phyloP scores from a whole-genome alignment of 345 rosid genomes.

The Rhizophora mangle region DNA sequence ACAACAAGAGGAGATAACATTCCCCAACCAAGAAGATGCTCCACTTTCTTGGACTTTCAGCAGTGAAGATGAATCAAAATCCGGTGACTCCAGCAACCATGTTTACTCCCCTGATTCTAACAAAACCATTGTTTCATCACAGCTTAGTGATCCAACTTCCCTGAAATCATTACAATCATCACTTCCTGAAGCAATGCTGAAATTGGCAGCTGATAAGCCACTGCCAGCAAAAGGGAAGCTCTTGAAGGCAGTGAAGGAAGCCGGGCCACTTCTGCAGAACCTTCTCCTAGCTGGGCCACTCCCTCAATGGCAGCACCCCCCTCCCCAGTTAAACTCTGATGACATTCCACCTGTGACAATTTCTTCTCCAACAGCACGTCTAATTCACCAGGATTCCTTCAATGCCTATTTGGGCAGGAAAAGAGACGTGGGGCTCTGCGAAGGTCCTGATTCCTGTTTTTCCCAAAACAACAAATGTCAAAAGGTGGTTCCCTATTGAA shows the following conservation, averaged over 20 bases:
- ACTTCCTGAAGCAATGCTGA: slow-evolving; percentile 19
- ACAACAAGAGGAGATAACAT: slow-evolving; percentile 12
- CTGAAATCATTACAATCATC: not conserved
- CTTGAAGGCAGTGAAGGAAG: slow-evolving; percentile 62
- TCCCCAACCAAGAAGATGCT: slow-evolving; percentile 18
- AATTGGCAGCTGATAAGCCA: slow-evolving; percentile 37
- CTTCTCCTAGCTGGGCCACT: slow-evolving; percentile 71
- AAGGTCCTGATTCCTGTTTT: slow-evolving; percentile 27
- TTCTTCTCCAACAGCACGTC: slow-evolving; percentile 31
- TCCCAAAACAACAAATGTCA: slow-evolving; percentile 22
- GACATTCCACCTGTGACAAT: slow-evolving; percentile 64
- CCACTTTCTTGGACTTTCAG: slow-evolving; percentile 17
- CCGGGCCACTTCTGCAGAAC: slow-evolving; percentile 65
- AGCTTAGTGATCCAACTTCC: slow-evolving; percentile 5
- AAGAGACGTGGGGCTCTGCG: slow-evolving; percentile 29
- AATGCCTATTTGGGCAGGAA: slow-evolving; percentile 28
- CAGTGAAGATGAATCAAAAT: slow-evolving; percentile 39
- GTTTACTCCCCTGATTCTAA: slow-evolving; percentile 16
- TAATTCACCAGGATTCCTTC: slow-evolving; percentile 33
- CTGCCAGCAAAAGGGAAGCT: slow-evolving; percentile 67
- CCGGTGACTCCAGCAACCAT: slow-evolving; percentile 13
- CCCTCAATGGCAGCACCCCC: slow-evolving; percentile 80
- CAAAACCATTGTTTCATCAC: slow-evolving; percentile 12
- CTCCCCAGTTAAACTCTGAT: slow-evolving; percentile 52
- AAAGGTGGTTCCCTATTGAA: slow-evolving; percentile 23